Evolutionary conservation across 2,329 filamentous ascomycete species (phyloP), one percentile per base, ranked within the genome.

Genomic region (Aspergillus melleus): DNA sequence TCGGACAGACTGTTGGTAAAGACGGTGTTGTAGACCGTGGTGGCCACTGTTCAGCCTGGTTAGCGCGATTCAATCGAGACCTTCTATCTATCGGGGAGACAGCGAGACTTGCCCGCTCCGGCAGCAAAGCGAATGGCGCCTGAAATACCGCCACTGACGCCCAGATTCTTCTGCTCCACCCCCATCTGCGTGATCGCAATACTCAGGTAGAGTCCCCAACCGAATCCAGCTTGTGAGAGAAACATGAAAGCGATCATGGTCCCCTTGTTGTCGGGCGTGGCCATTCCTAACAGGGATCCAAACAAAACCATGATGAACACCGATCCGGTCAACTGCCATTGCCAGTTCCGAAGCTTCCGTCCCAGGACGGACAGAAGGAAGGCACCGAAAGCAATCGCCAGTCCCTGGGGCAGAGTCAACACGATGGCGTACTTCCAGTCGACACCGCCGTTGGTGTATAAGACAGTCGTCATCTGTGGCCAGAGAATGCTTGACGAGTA

Each of bases 101-200:
- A 14, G 12, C 6, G 10, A 19, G 16, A 52, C 49, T 29, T 32
- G 36, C 5, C 36, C 16, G 36, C 36, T n/a, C 36, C 36, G 6
- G 36, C 36, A 42, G 36, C 36, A 9, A 42, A 42, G 16, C 36
- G 36, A 42, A 42, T 42, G 14, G 36, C 36, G 4, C 36, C 36
- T 42, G 74, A 72, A 11, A 80, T 71, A 52, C 77, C 80, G 39
- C 79, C 79, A 46, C 72, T 73, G 14, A 80, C 76, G 14, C 81
- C 81, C 0, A 83, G 73, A 52, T 82, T 79, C 19, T 77, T 74
- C 61, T 83, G 81, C 26, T 79, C 75, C 2, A 80, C 79, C n/a
- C 80, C 80, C 59, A 82, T 77, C 65, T 83, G 81, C 6, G 77
- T 80, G 61, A 80, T 77, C 1, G 80, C 78, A 62, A 84, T 82